Percentiles rank a stretch among this genome's conserved stretches.
Evolutionary conservation across 805 yeast species (phyloP).

Genomic region (Blastobotrys terrestris): DNA sequence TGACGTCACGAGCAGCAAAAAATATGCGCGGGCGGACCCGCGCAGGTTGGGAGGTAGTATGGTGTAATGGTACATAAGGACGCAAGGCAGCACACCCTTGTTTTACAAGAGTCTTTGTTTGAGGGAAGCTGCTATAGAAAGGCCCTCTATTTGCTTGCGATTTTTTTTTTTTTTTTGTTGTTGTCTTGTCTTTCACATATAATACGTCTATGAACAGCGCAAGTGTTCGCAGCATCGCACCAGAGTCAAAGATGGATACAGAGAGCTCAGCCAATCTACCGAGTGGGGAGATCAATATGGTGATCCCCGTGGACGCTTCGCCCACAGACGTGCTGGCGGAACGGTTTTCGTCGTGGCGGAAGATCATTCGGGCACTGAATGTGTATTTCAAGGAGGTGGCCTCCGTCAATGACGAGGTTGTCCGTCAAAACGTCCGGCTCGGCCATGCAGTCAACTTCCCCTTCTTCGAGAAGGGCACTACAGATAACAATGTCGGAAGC

Average conservation of each 20-base stretch:
- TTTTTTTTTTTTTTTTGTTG: not conserved
- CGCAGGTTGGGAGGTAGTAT: not conserved
- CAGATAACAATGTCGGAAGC: slow-evolving; percentile 17
- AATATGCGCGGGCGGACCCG: not conserved
- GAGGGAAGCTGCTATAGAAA: not conserved
- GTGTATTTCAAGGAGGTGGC: slow-evolving; percentile 74
- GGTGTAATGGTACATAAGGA: not conserved
- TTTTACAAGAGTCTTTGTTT: not conserved
- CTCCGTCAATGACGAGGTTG: slow-evolving; percentile 80
- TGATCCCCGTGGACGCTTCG: slow-evolving; percentile 51
- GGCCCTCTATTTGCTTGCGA: not conserved
- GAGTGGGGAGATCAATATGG: not conserved
- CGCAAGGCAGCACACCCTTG: not conserved
- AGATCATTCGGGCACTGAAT: slow-evolving; percentile 65
- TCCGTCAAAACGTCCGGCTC: slow-evolving; percentile 72
- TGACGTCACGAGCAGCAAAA: not conserved
- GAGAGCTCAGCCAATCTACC: not conserved
- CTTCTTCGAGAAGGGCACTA: slow-evolving; percentile 34
- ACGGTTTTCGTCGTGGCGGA: slow-evolving; percentile 83
- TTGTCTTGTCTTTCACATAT: not conserved
- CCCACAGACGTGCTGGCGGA: slow-evolving; percentile 86
- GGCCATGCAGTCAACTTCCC: slow-evolving; percentile 68
- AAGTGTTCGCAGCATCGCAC: not conserved
- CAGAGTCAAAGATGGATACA: not conserved
- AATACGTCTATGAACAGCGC: not conserved